A percentile compares a stretch with the other conserved stretches of the same genome.
Conservation (phyloP, 2,329 filamentous ascomycete species). For the Pseudogymnoascus sp. region DNA sequence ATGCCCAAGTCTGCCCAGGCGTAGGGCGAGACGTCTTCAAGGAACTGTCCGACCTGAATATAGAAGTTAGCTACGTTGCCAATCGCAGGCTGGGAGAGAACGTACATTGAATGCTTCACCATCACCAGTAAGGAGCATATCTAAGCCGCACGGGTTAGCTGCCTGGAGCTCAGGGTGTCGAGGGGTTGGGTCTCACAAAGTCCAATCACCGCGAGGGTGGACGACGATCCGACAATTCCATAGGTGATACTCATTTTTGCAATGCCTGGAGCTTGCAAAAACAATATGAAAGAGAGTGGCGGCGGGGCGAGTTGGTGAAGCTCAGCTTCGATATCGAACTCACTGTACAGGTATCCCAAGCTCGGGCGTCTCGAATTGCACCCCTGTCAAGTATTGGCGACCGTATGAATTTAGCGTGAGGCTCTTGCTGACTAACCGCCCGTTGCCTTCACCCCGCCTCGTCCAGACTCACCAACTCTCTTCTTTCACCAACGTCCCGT, state of each 20-base stretch:
- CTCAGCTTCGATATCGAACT: conserved; percentile 4
- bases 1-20: conserved; percentile 90
- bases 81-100: conserved; percentile 15
- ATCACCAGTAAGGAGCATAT: conserved; percentile 97
- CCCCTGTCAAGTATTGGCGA: background rate
- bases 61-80: conserved; percentile 19
- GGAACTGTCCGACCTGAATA: conserved; percentile 75
- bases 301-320: conserved; percentile 8
- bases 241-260: conserved; percentile 64
- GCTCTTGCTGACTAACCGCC: conserved; percentile 1
- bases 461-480: background rate
- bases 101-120: conserved; percentile 92
- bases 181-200: conserved; percentile 54
- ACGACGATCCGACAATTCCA: conserved; percentile 59
- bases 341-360: conserved; percentile 4
- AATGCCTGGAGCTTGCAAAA: conserved; percentile 12
- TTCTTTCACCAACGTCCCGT: conserved; percentile 1
- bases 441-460: conserved; percentile 2
- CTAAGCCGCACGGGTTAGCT: conserved; percentile 42
- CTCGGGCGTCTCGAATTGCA: background rate
- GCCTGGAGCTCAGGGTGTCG: conserved; percentile 10
- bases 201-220: conserved; percentile 66
- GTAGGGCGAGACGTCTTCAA: conserved; percentile 89
- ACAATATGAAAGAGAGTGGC: conserved; percentile 4
- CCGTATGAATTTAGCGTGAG: background rate